Evolutionary conservation across 2,329 filamentous ascomycete species (phyloP), one percentile per base, ranked within the genome.

Genomic region (Phaeosphaeriaceae sp.): DNA sequence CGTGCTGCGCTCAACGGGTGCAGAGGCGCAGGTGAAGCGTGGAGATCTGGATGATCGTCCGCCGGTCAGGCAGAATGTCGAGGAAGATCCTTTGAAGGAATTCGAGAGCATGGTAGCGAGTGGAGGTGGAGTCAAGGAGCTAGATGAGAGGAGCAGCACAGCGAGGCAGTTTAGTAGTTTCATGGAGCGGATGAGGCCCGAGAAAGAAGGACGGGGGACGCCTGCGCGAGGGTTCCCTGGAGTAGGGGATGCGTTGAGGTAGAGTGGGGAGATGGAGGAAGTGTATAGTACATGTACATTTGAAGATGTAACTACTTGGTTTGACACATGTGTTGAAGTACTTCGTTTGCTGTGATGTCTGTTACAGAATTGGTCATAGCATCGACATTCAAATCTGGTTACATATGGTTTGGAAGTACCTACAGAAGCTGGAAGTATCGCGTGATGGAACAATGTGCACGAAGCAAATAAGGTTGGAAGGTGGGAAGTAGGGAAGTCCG

Each of bases 1-100:
- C 47, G 20, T 75, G 10, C 22, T 27, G n/a, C 62, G 71, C 19
- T 54, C 66, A 0, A 45, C 44, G 1, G 72, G 71, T 1, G 51
- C 64, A 1, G 72, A 72, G 25, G 52, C 73, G 2, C 42, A 52
- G 9, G 71, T 77, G 2, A 62, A 65, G 9, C 22, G 58, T 1
- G 74, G 75, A 25, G 57, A 64, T 42, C 46, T 75, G 25, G 69
- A 71, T 7, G 73, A 76, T 47, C 31, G 20, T 33, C 66, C 71
- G 17, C 72, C 73, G 0, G 51, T 53, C 1, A 40, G 62, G n/a
- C 56, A 63, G 24, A n/a, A 51, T 9, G 42, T 49, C 10, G 58
- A 63, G 0, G 46, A 47, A 1, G 50, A 63, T 51, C 56, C 59
- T 5, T 24, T 71, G 20, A 53, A 10, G 3, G 51, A 54, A 21